These are phyloP conservation scores for Solidago caesia DNA, from an alignment of 129 eudicot genomes.

Conservation along the genomic window DNA sequence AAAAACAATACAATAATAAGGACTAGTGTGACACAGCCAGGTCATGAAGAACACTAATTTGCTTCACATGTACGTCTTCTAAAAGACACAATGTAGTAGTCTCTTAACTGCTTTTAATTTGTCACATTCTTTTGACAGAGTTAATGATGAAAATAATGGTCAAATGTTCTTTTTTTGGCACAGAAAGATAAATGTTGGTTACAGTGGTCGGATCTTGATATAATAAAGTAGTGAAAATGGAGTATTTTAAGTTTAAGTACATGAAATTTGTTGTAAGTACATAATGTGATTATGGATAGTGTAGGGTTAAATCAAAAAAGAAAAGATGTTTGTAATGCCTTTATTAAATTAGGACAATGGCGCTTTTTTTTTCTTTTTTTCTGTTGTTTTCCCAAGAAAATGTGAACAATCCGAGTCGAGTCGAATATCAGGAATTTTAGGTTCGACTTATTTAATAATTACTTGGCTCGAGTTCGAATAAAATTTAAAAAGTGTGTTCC, in stretches of 20 bases:
- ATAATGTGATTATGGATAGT: not conserved
- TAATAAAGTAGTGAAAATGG: slow-evolving; percentile 4
- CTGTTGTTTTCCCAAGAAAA: too few species aligned
- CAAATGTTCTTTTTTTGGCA: slow-evolving; percentile 13
- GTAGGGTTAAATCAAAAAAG: not conserved
- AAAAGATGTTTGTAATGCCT: slow-evolving; percentile 1
- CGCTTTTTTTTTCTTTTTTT: too few species aligned
- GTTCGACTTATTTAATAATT: too few species aligned
- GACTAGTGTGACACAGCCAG: not conserved
- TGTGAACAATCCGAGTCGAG: too few species aligned
- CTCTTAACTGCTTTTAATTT: slow-evolving; percentile 4
- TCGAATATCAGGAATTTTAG: too few species aligned
- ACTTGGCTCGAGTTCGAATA: too few species aligned
- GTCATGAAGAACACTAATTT: slow-evolving; percentile 5
- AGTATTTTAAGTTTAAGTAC: not conserved
- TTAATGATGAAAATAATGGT: slow-evolving; percentile 26
- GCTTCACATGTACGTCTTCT: slow-evolving; percentile 24
- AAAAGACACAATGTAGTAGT: slow-evolving; percentile 14
- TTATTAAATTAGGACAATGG: too few species aligned
- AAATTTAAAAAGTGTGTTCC: too few species aligned
- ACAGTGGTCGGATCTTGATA: slow-evolving; percentile 26
- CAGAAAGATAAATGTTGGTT: slow-evolving; percentile 10
- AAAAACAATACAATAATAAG: not conserved
- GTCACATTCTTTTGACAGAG: slow-evolving; percentile 37
- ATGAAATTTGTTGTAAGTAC: slow-evolving; percentile 1